Evolutionary conservation across 495 filamentous ascomycete genomes (phyloP).

Genomic region (Pyronema omphalodes): DNA sequence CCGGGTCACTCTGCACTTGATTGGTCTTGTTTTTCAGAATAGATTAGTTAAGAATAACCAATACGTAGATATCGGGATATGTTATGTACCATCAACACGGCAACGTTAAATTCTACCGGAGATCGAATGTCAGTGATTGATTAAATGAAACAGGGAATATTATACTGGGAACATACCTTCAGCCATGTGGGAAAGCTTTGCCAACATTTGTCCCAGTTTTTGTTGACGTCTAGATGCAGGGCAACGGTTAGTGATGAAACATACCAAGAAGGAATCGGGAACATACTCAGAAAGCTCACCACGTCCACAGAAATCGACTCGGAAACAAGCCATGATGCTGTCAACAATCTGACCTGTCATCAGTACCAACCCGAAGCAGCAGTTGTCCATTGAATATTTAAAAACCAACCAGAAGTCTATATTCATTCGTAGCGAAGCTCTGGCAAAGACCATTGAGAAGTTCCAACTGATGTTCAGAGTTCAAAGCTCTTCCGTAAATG

Average conservation of each 20-base stretch:
- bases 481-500: constrained; percentile 49
- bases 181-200: constrained; percentile 52
- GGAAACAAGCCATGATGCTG: constrained; percentile 62
- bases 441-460: constrained; percentile 46
- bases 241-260: neutral
- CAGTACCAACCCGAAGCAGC: neutral
- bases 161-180: constrained; percentile 33
- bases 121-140: neutral
- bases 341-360: constrained; percentile 37
- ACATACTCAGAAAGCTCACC: constrained; percentile 48
- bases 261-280: neutral
- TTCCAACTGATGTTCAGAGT: constrained; percentile 56
- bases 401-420: constrained; percentile 38
- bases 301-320: constrained; percentile 56
- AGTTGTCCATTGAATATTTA: neutral
- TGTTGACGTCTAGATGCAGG: constrained; percentile 36
- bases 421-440: constrained; percentile 49
- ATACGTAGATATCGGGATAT: neutral
- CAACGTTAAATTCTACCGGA: constrained; percentile 54
- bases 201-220: constrained; percentile 53
- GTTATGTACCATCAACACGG: constrained; percentile 44
- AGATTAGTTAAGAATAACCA: neutral
- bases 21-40: constrained; percentile 38
- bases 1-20: constrained; percentile 67
- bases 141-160: neutral